Conservation (phyloP, 805 yeast genomes). For the Ogataea henricii region DNA sequence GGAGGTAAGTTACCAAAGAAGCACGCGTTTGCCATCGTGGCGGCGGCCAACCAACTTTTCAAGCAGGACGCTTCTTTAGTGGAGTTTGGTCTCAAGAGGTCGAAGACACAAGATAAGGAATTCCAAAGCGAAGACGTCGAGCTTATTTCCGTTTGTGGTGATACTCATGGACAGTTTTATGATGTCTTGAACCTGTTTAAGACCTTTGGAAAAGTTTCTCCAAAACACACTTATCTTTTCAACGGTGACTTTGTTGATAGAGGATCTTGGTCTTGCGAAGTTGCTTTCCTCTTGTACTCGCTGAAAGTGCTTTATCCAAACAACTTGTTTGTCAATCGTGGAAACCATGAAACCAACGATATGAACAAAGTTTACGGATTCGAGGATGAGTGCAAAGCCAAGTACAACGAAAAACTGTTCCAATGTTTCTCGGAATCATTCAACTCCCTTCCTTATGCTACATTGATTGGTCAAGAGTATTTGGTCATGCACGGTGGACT, state of each 20-base stretch:
- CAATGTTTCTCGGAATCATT: constrained; percentile 85
- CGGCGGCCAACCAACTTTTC: constrained; percentile 67
- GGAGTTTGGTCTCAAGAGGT: constrained; percentile 52
- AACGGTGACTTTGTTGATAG: constrained; percentile 98
- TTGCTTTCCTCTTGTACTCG: constrained; percentile 76
- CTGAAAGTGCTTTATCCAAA: constrained; percentile 77
- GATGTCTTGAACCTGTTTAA: constrained; percentile 83
- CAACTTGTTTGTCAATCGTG: constrained; percentile 77
- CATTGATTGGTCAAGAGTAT: constrained; percentile 75
- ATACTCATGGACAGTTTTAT: constrained; percentile 95
- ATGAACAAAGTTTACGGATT: constrained; percentile 98
- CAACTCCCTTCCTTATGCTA: constrained; percentile 81
- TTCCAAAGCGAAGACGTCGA: constrained; percentile 36
- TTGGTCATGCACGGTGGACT: constrained; percentile 96
- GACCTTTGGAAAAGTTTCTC: constrained; percentile 68
- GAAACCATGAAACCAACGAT: constrained; percentile 94
- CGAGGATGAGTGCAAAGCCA: constrained; percentile 91
- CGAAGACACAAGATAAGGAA: constrained; percentile 38
- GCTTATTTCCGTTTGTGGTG: constrained; percentile 88
- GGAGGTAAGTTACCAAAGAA: constrained; percentile 79
- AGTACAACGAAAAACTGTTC: constrained; percentile 79
- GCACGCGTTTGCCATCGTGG: constrained; percentile 79
- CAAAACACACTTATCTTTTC: constrained; percentile 75
- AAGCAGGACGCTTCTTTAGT: constrained; percentile 70
- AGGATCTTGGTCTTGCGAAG: constrained; percentile 98